These are phyloP conservation scores for Abrus pulchellus DNA, from an alignment of 306 rosid species.

Conservation along the genomic window DNA sequence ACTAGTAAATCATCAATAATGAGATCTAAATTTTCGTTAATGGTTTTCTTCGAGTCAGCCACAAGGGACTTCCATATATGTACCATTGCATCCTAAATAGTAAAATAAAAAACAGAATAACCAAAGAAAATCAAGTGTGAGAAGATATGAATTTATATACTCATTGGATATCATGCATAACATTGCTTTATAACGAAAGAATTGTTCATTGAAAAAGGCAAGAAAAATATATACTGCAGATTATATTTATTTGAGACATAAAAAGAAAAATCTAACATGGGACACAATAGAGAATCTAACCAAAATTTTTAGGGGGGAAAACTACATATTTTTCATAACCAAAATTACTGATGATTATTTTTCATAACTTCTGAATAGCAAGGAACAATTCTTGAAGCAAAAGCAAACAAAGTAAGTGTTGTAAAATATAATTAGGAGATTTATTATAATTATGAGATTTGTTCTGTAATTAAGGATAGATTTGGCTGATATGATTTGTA, in stretches of 20 bases:
- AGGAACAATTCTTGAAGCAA: constrained; percentile 27
- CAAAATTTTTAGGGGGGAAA: neutral
- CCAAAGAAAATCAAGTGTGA: constrained; percentile 31
- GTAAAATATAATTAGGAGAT: too few relatives aligned
- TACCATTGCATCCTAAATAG: constrained; percentile 91
- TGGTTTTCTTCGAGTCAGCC: constrained; percentile 91
- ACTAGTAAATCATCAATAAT: constrained; percentile 80
- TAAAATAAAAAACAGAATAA: constrained; percentile 37
- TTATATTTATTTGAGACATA: neutral
- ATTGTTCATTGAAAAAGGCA: neutral
- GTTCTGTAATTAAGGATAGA: too few relatives aligned
- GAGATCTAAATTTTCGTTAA: constrained; percentile 85
- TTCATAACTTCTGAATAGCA: constrained; percentile 22
- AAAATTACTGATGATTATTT: neutral
- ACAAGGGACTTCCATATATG: constrained; percentile 98
- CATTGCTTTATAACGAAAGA: constrained; percentile 1
- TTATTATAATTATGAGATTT: too few relatives aligned
- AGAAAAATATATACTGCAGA: constrained; percentile 30
- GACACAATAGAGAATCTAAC: neutral
- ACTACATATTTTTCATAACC: neutral
- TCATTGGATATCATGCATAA: constrained; percentile 22
- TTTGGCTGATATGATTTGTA: too few relatives aligned
- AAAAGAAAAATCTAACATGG: neutral
- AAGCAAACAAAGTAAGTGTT: constrained; percentile 7
- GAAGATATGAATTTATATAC: constrained; percentile 35